A percentile compares a stretch with the other conserved stretches of the same genome.
Conservation (phyloP, 2,329 filamentous ascomycete species). For the Ceratocystis variospora region DNA sequence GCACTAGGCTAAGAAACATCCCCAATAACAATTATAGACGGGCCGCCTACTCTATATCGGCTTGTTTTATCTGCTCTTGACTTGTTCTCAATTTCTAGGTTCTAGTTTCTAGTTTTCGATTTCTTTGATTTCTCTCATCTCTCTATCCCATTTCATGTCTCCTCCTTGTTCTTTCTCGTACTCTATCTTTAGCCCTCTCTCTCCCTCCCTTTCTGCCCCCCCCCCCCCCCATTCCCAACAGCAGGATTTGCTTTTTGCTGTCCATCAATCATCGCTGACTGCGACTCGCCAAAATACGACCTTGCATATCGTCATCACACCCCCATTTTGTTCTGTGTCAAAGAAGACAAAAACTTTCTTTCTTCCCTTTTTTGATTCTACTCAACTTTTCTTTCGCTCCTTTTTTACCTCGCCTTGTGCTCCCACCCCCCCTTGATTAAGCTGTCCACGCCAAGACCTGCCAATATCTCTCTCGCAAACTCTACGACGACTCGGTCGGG, state of each 20-base stretch:
- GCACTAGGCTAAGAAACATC: neutral
- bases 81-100: neutral
- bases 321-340: conserved; percentile 19
- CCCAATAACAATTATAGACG: neutral
- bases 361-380: neutral
- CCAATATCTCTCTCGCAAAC: neutral
- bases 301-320: conserved; percentile 1
- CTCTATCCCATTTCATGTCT: neutral
- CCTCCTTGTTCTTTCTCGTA: neutral
- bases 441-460: conserved; percentile 2
- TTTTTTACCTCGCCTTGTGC: neutral
- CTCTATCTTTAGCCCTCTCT: neutral
- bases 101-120: neutral
- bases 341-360: conserved; percentile 15
- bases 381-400: neutral
- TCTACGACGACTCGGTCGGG: neutral
- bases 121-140: neutral
- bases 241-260: neutral
- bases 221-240: neutral
- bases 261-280: neutral
- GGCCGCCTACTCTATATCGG: neutral
- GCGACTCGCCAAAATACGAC: neutral
- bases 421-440: neutral
- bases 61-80: neutral
- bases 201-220: neutral